phyloP scores from a whole-genome alignment of 352 stramenopile species.

The Thraustochytrium striatum region DNA sequence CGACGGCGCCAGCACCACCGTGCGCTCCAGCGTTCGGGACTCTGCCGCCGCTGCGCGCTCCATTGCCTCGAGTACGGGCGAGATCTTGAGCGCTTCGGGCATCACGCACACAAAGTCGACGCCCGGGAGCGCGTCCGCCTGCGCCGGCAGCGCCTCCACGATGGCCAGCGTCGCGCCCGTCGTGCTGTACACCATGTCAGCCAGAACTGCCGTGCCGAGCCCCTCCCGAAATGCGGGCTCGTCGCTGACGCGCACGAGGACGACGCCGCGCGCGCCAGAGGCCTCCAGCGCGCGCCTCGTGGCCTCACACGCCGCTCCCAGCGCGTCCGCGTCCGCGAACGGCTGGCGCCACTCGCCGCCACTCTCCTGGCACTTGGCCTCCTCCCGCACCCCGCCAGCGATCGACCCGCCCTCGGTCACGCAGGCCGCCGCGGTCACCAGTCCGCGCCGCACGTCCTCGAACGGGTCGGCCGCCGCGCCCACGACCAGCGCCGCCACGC shows the following conservation, averaged over 20 bases:
- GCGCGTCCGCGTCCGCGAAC: neutral
- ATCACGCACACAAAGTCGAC: neutral
- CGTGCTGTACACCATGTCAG: neutral
- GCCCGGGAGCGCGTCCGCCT: neutral
- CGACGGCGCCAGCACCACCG: neutral
- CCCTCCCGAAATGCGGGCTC: neutral
- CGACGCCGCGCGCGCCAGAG: neutral
- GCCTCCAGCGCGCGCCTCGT: neutral
- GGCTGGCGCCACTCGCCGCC: neutral
- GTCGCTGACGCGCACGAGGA: neutral
- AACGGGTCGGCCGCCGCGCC: too few relatives aligned
- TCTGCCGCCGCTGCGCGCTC: neutral
- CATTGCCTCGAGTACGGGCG: neutral
- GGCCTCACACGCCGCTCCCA: neutral
- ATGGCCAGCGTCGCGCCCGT: neutral
- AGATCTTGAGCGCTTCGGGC: neutral
- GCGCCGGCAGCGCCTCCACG: neutral
- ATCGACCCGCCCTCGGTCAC: too few relatives aligned
- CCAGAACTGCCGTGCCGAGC: neutral
- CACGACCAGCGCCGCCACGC: neutral
- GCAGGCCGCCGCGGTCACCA: too few relatives aligned
- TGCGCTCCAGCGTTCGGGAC: neutral
- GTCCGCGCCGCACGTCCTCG: too few relatives aligned
- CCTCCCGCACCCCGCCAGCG: too few relatives aligned
- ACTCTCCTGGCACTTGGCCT: neutral